phyloP scores from a whole-genome alignment of 495 filamentous ascomycete genomes.

The Aspergillus cavernicola region DNA sequence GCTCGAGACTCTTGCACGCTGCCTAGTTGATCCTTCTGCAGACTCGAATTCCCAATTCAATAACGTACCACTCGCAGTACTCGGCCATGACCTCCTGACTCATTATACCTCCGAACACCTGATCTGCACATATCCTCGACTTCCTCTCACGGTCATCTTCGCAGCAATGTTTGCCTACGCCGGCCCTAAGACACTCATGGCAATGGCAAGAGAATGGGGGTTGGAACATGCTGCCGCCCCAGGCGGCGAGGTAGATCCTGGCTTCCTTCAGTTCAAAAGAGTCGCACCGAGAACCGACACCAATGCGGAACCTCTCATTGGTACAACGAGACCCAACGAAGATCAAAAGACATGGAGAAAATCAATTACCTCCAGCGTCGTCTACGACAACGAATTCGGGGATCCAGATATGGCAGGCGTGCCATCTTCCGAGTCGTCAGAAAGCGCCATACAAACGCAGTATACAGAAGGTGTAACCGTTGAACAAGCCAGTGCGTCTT shows the following conservation, averaged over 20 bases:
- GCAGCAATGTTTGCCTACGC: constrained; percentile 79
- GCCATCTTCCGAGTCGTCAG: constrained; percentile 12
- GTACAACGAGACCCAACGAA: constrained; percentile 38
- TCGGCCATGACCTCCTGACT: constrained; percentile 77
- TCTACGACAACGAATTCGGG: constrained; percentile 80
- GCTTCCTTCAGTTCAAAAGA: constrained; percentile 76
- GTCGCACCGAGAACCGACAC: constrained; percentile 54
- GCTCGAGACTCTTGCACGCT: constrained; percentile 77
- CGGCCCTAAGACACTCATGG: constrained; percentile 64
- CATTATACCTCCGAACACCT: constrained; percentile 87
- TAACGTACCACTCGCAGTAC: constrained; percentile 73
- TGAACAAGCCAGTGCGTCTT: constrained; percentile 55
- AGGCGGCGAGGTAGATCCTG: constrained; percentile 88
- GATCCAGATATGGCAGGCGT: constrained; percentile 41
- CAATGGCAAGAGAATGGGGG: constrained; percentile 81
- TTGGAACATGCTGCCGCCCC: constrained; percentile 78
- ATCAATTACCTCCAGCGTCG: constrained; percentile 64
- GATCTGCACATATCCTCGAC: constrained; percentile 79
- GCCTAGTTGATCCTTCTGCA: constrained; percentile 79
- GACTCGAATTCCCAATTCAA: constrained; percentile 73
- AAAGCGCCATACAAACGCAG: constrained; percentile 19
- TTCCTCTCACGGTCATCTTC: constrained; percentile 78
- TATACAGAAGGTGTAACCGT: too few species aligned
- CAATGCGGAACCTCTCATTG: constrained; percentile 10
- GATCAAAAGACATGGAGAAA: constrained; percentile 59